phyloP scores from a whole-genome alignment of 371 early-diverging fungal genomes.

The Batkoa obscura region DNA sequence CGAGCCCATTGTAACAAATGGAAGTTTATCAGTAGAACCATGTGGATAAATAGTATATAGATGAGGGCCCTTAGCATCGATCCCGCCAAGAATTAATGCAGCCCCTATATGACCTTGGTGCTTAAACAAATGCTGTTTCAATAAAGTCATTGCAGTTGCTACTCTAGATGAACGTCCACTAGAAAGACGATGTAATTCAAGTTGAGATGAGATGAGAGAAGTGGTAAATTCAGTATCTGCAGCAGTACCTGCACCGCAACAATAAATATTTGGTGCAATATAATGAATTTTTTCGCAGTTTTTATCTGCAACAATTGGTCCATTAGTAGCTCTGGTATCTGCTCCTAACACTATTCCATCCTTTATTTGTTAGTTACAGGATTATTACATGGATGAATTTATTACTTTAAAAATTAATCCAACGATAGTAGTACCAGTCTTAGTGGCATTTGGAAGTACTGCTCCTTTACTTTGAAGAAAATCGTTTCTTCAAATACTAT shows the following conservation, averaged over 20 bases:
- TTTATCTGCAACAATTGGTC: slow-evolving; percentile 97
- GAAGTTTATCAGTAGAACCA: slow-evolving; percentile 90
- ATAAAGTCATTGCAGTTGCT: slow-evolving; percentile 86
- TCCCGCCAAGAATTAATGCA: slow-evolving; percentile 93
- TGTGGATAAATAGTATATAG: slow-evolving; percentile 93
- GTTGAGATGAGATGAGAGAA: slow-evolving; percentile 74
- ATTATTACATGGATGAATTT: neutral
- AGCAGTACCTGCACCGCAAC: slow-evolving; percentile 99
- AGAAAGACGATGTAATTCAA: slow-evolving; percentile 79
- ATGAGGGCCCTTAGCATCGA: slow-evolving; percentile 82
- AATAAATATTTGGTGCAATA: slow-evolving; percentile 97
- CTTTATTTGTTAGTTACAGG: slow-evolving; percentile 14
- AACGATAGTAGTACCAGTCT: slow-evolving; percentile 98
- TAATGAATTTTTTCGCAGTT: slow-evolving; percentile 99
- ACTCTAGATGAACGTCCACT: slow-evolving; percentile 83
- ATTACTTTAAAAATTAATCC: slow-evolving; percentile 77
- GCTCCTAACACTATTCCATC: slow-evolving; percentile 97
- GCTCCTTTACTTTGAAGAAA: slow-evolving; percentile 31
- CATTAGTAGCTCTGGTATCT: slow-evolving; percentile 98
- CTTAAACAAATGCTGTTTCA: slow-evolving; percentile 91
- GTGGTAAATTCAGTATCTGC: slow-evolving; percentile 98
- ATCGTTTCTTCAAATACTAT: too few relatives aligned
- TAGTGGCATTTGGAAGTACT: slow-evolving; percentile 69
- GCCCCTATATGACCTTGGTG: slow-evolving; percentile 97
- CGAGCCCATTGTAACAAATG: slow-evolving; percentile 95